Evolutionary conservation across 1,139 yeast genomes (phyloP), one percentile per base, ranked within the genome.

Genomic region (Trichomonascaceae sp.): DNA sequence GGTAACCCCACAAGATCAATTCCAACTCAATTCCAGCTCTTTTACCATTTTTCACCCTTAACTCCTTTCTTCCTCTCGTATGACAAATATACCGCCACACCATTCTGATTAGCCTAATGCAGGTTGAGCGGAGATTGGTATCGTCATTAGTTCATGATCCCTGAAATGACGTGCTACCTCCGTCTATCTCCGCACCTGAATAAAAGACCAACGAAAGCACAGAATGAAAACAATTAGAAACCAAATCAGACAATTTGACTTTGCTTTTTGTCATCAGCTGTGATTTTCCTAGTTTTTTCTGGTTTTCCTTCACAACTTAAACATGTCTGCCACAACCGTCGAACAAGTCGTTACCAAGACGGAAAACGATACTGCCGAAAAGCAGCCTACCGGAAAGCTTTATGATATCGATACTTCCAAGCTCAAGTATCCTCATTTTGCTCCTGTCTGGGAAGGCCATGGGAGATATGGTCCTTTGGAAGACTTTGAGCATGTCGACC

Each of bases 381-480:
- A 27, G 10, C 9, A 27, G 12, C 32, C 32, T 27, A 27, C 32
- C 9, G 32, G 32, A 27, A 27, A 27, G 12, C 32, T 27, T 27
- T 27, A 27, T 8, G 32, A 27, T 27, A 27, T 27, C 10, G 32
- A 17, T 39, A 39, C 43, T 12, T 8, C 43, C 43, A 39, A 39
- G 2, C 43, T 39, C 43, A 18, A 39, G 43, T 15, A 15, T 39
- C 18, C 43, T 39, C 32, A 27, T 27, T 78, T 74, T 63, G 70
- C 78, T 41, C 83, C 82, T n/a, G 71, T 78, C 1, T 78, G 81
- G 80, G 75, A 78, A 57, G 76, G 75, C 10, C 62, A 59, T n/a
- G 71, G 73, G 52, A 71, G 72, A 55, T 76, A 66, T 58, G 68
- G 66, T 24, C 74, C 76, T 2, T 64, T 70, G 52, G 66, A 68